Base-by-base conservation (phyloP, 2,329 filamentous ascomycete species). In the Claviceps purpurea region DNA sequence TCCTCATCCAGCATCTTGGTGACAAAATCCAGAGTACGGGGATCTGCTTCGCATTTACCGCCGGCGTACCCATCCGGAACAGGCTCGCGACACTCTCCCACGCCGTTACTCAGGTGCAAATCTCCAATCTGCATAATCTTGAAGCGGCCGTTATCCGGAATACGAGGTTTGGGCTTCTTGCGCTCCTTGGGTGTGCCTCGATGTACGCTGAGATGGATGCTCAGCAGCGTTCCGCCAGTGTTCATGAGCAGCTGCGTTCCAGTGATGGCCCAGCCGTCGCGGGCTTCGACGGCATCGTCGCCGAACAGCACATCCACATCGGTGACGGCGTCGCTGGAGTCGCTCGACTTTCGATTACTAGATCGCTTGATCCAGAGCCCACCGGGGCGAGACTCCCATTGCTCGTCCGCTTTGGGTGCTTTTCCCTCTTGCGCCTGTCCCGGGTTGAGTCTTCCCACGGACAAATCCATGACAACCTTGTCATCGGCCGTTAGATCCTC, bases 91-190 rank as follows among this genome's bases (percentile, higher is more conserved):
- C 93, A 98, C 45, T 70, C 70, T 10, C 93, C 93, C 5, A 90
- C 76, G 10, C 91, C 93, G 2, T 93, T 98, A 62, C 89, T 91
- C 52, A 98, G 71, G 68, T 98, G 93, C 55, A 97, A 71, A 70
- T 98, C 93, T n/a, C 89, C 86, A 52, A 95, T 75, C 69, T 98
- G 93, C 77, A 98, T 82, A 57, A 98, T 95, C 73, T 97, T 97
- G 73, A 97, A 97, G 60, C 85, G 89, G 34, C 91, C 93, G 64
- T 93, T 89, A 56, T 94, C 89, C 44, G 81, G 79, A 56, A 98
- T 88, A 54, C 87, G 81, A 11, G 85, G 87, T 41, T 81, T 73
- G 1, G 87, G 85, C 65, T 84, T 89, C 61, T 82, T 77, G 39
- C 76, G 67, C 57, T 83, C 79, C 22, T 73, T 71, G 22, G 79